phyloP scores from a whole-genome alignment of 2,329 filamentous ascomycete genomes.

The Calonectria crousiana region DNA sequence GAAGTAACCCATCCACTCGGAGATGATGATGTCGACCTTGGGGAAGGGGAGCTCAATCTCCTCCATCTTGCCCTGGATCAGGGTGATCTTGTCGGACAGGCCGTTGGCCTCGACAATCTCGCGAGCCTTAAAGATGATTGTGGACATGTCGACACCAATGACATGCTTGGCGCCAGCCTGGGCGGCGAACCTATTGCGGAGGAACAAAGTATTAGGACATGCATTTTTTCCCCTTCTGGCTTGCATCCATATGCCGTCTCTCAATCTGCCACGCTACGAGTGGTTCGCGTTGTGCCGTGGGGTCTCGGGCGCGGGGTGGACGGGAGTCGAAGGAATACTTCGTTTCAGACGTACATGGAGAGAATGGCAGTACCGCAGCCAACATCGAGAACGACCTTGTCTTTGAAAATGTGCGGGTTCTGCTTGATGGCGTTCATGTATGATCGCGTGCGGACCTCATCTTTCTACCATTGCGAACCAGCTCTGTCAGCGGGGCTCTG shows the following conservation, averaged over 20 bases:
- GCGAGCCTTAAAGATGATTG: conserved; percentile 97
- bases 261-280: neutral
- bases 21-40: conserved; percentile 99
- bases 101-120: conserved; percentile 95
- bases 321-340: neutral
- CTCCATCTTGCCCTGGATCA: conserved; percentile 99
- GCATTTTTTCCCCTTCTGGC: neutral
- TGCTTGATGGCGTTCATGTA: conserved; percentile 99
- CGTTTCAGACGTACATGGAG: conserved; percentile 80
- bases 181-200: conserved; percentile 83
- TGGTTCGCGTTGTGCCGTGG: neutral
- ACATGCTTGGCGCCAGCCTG: conserved; percentile 98
- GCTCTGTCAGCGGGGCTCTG: conserved; percentile 35
- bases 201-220: conserved; percentile 21
- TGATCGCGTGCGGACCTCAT: conserved; percentile 95
- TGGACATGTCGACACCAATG: conserved; percentile 99
- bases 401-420: conserved; percentile 93
- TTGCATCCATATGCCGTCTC: neutral
- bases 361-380: conserved; percentile 98
- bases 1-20: conserved; percentile 99
- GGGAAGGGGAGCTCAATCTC: conserved; percentile 93
- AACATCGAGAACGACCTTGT: conserved; percentile 90
- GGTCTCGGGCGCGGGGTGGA: neutral
- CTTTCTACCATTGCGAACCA: conserved; percentile 74
- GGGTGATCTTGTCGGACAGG: conserved; percentile 94